Conservation (phyloP, 1,284 basidiomycete genomes). For the Schizophyllum commune region DNA sequence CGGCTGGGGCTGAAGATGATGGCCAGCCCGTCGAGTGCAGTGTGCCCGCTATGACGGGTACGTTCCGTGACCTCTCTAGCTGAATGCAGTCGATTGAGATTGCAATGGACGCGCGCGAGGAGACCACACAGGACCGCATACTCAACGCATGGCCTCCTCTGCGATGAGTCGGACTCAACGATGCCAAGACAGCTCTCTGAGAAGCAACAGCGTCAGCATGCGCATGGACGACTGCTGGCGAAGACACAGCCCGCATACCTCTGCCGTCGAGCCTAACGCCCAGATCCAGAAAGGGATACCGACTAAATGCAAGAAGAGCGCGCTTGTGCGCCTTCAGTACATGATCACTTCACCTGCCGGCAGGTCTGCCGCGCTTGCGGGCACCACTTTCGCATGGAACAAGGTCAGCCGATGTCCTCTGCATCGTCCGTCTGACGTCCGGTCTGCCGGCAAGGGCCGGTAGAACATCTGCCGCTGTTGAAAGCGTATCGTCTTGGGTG, state of each 20-base stretch:
- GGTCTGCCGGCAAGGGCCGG: not conserved
- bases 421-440: not conserved
- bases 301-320: not conserved
- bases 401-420: not conserved
- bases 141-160: not conserved
- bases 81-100: no score
- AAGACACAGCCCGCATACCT: not conserved
- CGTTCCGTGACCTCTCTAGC: no score
- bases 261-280: not conserved
- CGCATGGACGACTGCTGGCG: not conserved
- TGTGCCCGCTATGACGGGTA: not conserved
- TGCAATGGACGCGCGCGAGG: not conserved
- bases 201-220: not conserved
- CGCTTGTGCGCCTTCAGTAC: not conserved
- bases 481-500: constrained; percentile 72
- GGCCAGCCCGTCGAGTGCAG: no score
- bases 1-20: no score
- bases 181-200: not conserved
- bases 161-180: not conserved
- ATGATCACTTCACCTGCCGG: not conserved
- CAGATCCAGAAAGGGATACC: not conserved
- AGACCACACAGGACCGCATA: not conserved
- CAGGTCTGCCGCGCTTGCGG: no score
- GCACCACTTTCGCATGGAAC: not conserved
- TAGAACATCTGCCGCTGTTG: constrained; percentile 14